Evolutionary conservation across 257 asterid species (phyloP), one percentile per base, ranked within the genome.

Genomic region (Nicotiana tabacum): DNA sequence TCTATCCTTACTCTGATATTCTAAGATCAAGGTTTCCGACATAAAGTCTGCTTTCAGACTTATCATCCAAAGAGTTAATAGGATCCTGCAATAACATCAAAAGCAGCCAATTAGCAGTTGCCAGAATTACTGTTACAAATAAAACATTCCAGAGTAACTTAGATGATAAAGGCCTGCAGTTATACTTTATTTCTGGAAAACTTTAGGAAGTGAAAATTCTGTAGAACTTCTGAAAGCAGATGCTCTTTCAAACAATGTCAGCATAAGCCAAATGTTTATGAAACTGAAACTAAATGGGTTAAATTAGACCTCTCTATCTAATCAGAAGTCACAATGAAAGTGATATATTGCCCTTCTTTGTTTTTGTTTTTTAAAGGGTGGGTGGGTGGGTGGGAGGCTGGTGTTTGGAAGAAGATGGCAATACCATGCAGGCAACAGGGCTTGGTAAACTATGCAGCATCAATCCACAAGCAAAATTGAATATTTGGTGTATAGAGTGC

Each of bases 11-110:
- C 96, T 92, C 96, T 62, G 99, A 92, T 88, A 95, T 89, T 88
- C 97, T 88, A 77, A 91, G 88, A 90, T 94, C 98, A 60, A 95
- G 95, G 90, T 95, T 95, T 77, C 97, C 99, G 35, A 95, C 82
- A 58, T 94, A 95, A 32, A 95, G 89, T 78, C 93, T 91, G 91
- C 94, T 89, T 86, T 93, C 97, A 7, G 83, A 85, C 83, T 89
- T 95, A 9, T 90, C 97, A 64, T 90, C 94, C 2, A 33, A 77
- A 60, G 77, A 82, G 78, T 77, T 88, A 84, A 82, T 66, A 18
- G 74, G 80, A 76, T 91, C 93, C 97, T 91, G 94, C 90, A 84
- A 51, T 55, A 57, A 9, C 58, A 68, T 61, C 2, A 55, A 68
- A 43, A 29, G 64, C 39, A 68, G 10, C 16, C 60, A 77, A 62